Percentiles rank a stretch among this genome's conserved stretches.
Evolutionary conservation across 2,329 filamentous ascomycete genomes (phyloP).

Genomic region (Aspergillus latus): DNA sequence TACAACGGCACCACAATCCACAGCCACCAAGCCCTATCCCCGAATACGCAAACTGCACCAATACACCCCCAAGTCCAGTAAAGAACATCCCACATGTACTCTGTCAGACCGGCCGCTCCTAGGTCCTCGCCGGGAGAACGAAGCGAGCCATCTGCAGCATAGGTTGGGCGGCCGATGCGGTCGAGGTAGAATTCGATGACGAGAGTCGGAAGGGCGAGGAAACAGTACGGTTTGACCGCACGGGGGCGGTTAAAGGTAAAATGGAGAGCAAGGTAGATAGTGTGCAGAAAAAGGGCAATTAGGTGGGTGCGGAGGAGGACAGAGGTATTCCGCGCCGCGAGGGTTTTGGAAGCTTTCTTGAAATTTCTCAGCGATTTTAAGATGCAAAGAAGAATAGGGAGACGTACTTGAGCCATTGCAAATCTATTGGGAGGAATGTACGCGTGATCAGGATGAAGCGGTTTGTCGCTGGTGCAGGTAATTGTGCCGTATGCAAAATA

Average conservation of each 20-base stretch:
- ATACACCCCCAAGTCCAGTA: slow-evolving; percentile 90
- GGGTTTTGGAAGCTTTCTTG: slow-evolving; percentile 55
- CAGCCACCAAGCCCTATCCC: slow-evolving; percentile 74
- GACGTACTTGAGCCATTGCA: slow-evolving; percentile 24
- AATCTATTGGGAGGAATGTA: not conserved
- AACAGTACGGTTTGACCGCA: slow-evolving; percentile 64
- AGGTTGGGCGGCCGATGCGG: slow-evolving; percentile 74
- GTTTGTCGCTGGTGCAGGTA: not conserved
- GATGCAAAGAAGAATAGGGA: not conserved
- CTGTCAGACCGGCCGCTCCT: slow-evolving; percentile 80
- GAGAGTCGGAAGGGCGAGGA: slow-evolving; percentile 73
- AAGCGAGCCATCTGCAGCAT: slow-evolving; percentile 65
- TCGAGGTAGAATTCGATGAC: slow-evolving; percentile 85
- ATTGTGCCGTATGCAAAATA: not conserved
- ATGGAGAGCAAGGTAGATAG: slow-evolving; percentile 71
- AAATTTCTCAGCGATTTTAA: slow-evolving; percentile 22
- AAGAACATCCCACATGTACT: slow-evolving; percentile 96
- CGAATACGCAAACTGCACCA: slow-evolving; percentile 69
- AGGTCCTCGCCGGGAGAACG: slow-evolving; percentile 83
- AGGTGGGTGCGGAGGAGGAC: slow-evolving; percentile 80
- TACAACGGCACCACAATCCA: slow-evolving; percentile 56
- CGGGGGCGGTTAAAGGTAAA: slow-evolving; percentile 62
- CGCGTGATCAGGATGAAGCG: not conserved
- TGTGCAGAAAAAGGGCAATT: slow-evolving; percentile 70
- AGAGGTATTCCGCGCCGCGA: slow-evolving; percentile 75